Conservation (phyloP, 768 basidiomycete species). For the Calocybe gangraenosa region DNA sequence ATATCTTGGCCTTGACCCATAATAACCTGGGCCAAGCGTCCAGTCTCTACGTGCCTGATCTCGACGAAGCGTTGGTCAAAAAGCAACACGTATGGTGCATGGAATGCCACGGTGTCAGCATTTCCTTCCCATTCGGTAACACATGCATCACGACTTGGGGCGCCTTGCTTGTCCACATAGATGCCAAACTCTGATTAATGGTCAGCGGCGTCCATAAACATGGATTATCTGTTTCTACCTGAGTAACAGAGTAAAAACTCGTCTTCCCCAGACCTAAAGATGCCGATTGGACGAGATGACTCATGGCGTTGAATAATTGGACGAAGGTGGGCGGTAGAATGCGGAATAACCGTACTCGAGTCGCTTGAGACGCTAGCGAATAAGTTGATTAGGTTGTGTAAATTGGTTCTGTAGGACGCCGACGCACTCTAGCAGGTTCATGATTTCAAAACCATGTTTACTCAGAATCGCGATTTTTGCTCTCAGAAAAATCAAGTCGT, state of each 20-base stretch:
- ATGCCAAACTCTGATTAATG: conserved; percentile 75
- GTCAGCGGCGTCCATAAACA: conserved; percentile 2
- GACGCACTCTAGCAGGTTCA: conserved; percentile 90
- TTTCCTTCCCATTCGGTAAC: conserved; percentile 95
- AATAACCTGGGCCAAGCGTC: conserved; percentile 78
- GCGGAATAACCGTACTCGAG: too few species aligned
- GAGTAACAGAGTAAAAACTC: conserved; percentile 90
- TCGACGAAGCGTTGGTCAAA: conserved; percentile 91
- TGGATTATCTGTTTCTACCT: conserved; percentile 39
- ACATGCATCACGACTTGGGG: conserved; percentile 63
- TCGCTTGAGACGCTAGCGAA: too few species aligned
- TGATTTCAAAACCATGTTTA: conserved; percentile 94
- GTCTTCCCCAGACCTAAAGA: conserved; percentile 84
- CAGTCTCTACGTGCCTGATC: conserved; percentile 78
- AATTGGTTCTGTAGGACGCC: background rate
- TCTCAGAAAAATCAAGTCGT: conserved; percentile 86
- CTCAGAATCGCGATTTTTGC: conserved; percentile 90
- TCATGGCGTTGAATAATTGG: conserved; percentile 79
- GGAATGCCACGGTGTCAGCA: conserved; percentile 84
- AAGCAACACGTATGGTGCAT: conserved; percentile 82
- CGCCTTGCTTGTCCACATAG: conserved; percentile 90
- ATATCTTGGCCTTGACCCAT: conserved; percentile 76
- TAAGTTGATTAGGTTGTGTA: background rate
- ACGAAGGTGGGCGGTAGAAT: background rate
- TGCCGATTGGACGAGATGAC: conserved; percentile 77